These are phyloP conservation scores for Pseudoturritis turrita DNA, from an alignment of 345 rosid species.

Conservation along the genomic window DNA sequence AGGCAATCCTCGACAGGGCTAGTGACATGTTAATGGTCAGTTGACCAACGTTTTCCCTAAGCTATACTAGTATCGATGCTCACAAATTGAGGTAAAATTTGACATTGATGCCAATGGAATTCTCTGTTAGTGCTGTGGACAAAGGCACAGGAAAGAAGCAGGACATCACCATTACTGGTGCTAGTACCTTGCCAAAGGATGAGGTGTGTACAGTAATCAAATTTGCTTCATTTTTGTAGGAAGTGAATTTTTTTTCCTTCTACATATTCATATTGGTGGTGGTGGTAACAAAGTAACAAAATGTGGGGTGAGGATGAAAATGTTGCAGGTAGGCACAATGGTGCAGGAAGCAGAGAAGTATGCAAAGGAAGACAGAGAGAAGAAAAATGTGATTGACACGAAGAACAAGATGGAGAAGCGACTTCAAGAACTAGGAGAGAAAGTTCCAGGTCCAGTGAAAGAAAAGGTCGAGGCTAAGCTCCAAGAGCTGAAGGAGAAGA, in stretches of 20 bases:
- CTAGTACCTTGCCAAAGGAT: slow-evolving; percentile 89
- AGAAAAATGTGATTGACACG: slow-evolving; percentile 90
- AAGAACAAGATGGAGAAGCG: slow-evolving; percentile 98
- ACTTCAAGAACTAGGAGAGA: slow-evolving; percentile 82
- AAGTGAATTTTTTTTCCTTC: too few relatives aligned
- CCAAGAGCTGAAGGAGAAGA: slow-evolving; percentile 72
- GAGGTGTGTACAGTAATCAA: slow-evolving; percentile 51
- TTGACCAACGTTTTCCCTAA: too few relatives aligned
- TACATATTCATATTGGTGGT: background rate
- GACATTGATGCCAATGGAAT: slow-evolving; percentile 97
- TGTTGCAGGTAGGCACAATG: slow-evolving; percentile 71
- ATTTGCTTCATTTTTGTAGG: background rate
- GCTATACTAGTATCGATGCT: too few relatives aligned
- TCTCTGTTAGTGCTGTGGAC: slow-evolving; percentile 81
- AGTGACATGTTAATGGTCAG: too few relatives aligned
- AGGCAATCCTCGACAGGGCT: too few relatives aligned
- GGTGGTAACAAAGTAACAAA: background rate
- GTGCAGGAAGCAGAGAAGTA: slow-evolving; percentile 85
- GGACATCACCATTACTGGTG: slow-evolving; percentile 91
- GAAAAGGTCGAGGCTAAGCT: slow-evolving; percentile 88
- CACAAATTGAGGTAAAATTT: slow-evolving; percentile 90
- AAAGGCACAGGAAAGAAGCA: slow-evolving; percentile 93
- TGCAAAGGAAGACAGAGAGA: slow-evolving; percentile 86
- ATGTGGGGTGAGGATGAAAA: background rate
- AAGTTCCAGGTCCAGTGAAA: slow-evolving; percentile 77